A percentile compares a stretch with the other conserved stretches of the same genome.
Conservation (phyloP, 345 rosid genomes). For the Mercurialis annua region DNA sequence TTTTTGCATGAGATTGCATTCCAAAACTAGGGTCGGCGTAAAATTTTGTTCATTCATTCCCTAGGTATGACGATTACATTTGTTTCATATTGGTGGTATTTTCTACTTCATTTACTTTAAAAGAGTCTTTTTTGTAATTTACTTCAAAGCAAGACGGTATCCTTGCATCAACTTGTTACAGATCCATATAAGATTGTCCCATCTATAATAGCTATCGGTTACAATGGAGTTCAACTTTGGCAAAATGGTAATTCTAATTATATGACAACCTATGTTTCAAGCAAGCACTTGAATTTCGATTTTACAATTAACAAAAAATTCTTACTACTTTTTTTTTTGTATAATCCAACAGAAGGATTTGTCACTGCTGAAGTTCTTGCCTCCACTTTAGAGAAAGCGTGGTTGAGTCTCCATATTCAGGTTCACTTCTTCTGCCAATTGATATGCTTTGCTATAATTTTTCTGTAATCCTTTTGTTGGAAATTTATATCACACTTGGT, state of each 20-base stretch:
- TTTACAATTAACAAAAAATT: not conserved
- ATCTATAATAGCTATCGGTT: constrained; percentile 72
- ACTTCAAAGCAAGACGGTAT: constrained; percentile 18
- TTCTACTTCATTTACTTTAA: not conserved
- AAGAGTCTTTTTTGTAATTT: not conserved
- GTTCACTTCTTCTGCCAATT: constrained; percentile 27
- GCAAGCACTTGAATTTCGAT: not conserved
- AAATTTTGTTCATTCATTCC: not conserved
- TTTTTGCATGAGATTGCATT: not conserved
- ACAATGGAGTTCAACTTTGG: constrained; percentile 83
- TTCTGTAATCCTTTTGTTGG: not conserved
- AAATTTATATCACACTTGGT: not conserved
- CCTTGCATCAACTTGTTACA: constrained; percentile 61
- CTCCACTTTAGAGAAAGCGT: constrained; percentile 72
- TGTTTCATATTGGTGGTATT: not conserved
- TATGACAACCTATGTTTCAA: not conserved
- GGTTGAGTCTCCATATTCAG: constrained; percentile 83
- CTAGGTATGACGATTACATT: not conserved
- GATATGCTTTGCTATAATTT: not conserved
- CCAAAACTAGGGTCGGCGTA: not conserved
- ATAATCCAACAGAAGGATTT: constrained; percentile 54
- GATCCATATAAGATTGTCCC: constrained; percentile 77
- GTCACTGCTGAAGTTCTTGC: constrained; percentile 66
- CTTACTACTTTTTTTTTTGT: constrained; percentile 17
- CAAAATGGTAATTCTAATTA: constrained; percentile 50